These are phyloP conservation scores for Thyridium curvatum DNA, from an alignment of 2,329 filamentous ascomycete genomes.

Conservation along the genomic window DNA sequence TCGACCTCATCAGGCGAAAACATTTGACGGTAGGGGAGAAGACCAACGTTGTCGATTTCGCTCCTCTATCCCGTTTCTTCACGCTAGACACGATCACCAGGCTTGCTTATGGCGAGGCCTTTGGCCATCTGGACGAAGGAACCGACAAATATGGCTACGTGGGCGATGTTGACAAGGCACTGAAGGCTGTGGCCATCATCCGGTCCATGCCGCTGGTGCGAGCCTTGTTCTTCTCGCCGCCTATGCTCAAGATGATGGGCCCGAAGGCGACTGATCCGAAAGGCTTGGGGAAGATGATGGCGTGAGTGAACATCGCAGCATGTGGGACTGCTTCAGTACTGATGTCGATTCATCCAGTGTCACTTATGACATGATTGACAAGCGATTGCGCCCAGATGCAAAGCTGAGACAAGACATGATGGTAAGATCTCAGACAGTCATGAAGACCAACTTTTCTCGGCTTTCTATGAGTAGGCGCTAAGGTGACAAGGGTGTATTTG, in stretches of 20 bases:
- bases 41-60: no score
- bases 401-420: neutral
- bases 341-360: neutral
- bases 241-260: neutral
- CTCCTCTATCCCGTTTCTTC: neutral
- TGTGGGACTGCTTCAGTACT: conserved; percentile 4
- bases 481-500: conserved; percentile 20
- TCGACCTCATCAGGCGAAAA: neutral
- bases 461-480: neutral
- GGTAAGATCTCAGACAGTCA: no score
- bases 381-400: no score
- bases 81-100: neutral
- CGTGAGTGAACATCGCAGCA: neutral
- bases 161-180: neutral
- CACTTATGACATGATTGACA: neutral
- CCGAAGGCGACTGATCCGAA: neutral
- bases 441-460: conserved; percentile 6
- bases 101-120: neutral
- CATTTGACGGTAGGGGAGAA: neutral
- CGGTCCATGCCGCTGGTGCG: neutral
- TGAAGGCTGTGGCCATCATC: neutral
- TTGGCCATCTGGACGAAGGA: neutral
- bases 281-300: neutral
- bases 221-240: neutral
- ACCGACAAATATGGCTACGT: neutral